phyloP scores from a whole-genome alignment of 805 yeast genomes.

The Yarrowia bubula region DNA sequence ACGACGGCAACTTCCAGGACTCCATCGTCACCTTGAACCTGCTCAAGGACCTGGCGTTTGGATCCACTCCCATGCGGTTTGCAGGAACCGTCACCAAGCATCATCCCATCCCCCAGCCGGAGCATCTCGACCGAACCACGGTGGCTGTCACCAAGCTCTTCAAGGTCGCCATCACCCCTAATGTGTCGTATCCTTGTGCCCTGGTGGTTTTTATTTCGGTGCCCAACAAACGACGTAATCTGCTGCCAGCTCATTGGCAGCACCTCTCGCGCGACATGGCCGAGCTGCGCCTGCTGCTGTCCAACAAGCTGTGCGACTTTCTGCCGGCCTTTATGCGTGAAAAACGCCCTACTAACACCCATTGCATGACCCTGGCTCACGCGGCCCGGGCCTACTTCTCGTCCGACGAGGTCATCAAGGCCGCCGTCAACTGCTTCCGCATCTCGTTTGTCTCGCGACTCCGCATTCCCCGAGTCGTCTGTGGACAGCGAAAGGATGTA shows the following conservation, averaged over 20 bases:
- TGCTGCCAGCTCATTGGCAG: slow-evolving; percentile 16
- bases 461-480: slow-evolving; percentile 34
- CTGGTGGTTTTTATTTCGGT: slow-evolving; percentile 19
- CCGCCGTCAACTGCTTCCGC: slow-evolving; percentile 31
- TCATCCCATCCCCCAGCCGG: slow-evolving; percentile 31
- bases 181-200: slow-evolving; percentile 8
- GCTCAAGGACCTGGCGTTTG: slow-evolving; percentile 33
- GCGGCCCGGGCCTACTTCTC: slow-evolving; percentile 20
- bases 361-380: not conserved
- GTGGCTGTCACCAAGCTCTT: slow-evolving; percentile 33
- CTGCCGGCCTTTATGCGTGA: slow-evolving; percentile 13
- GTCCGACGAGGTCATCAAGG: slow-evolving; percentile 31
- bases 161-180: slow-evolving; percentile 30
- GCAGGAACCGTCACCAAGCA: slow-evolving; percentile 31
- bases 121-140: slow-evolving; percentile 24
- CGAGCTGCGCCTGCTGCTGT: slow-evolving; percentile 3
- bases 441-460: slow-evolving; percentile 30
- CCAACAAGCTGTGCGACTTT: slow-evolving; percentile 23
- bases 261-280: slow-evolving; percentile 8
- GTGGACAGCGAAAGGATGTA: slow-evolving; percentile 32
- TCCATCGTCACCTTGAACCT: slow-evolving; percentile 23
- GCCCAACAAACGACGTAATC: slow-evolving; percentile 21
- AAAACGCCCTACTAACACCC: slow-evolving; percentile 12
- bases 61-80: slow-evolving; percentile 33
- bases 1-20: slow-evolving; percentile 14